Base-by-base conservation (phyloP, 495 filamentous ascomycete species). In the Beverwykella pulmonaria region DNA sequence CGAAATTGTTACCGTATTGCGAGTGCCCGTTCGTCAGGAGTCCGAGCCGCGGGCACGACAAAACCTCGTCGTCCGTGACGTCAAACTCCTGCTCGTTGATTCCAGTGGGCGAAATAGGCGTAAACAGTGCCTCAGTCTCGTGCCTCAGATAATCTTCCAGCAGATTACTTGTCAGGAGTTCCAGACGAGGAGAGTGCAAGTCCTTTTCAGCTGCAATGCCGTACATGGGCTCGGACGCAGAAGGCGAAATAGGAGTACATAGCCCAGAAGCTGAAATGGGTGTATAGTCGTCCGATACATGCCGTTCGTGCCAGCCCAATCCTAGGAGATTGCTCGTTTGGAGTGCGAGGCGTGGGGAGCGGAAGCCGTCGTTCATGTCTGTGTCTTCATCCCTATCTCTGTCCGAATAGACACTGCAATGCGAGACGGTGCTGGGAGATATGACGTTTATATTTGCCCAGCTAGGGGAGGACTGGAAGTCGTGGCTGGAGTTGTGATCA, bases 321-420 rank as follows among this genome's bases (percentile, higher is more conserved):
- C 54, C 46, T 6, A 53, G 19, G 15, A 61, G 49, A 47, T 61
- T 54, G 27, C 44, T 60, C 15, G 61, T 61, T 55, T 61, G 36
- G 1, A 54, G 55, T 14, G 55, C 52, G 26, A 65, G 41, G n/a
- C 27, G 48, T n/a, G 61, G 54, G 27, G 67, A 64, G 9, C 36
- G 55, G 27, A 63, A 60, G 17, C 39, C 8, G 12, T 36, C 60
- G 19, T 54, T 32, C 7, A 12, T 36, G 6, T 69, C 66, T 3
- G 8, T 6, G 50, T 70, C 52, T n/a, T n/a, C n/a, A n/a, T n/a
- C n/a, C n/a, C n/a, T 36, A 17, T 69, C 66, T 3, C 9, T 6
- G 50, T 70, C 52, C 17, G 67, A 70, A n/a, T 57, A 46, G 4
- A 65, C 10, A 50, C 56, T 65, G n/a, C 47, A 57, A 36, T 60